These are phyloP conservation scores for Leucosporidium creatinivorum DNA, from an alignment of 768 basidiomycete species.

Conservation along the genomic window DNA sequence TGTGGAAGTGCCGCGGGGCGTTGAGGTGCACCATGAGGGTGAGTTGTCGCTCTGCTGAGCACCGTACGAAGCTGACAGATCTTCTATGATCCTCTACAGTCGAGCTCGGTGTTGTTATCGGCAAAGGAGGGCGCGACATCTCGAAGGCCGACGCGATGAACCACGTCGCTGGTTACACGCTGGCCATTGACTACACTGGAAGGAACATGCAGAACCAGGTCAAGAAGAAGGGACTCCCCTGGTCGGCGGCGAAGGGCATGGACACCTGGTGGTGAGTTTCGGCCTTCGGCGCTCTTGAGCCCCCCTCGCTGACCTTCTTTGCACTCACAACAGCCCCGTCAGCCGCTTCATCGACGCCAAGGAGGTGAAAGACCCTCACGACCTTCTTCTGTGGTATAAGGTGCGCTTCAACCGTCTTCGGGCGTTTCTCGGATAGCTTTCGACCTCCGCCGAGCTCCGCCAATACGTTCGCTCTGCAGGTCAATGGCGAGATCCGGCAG, in stretches of 20 bases:
- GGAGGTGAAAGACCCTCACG: constrained; percentile 60
- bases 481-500: constrained; percentile 78
- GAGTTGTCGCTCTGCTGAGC: constrained; percentile 5
- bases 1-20: constrained; percentile 76
- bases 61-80: neutral
- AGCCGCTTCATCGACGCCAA: constrained; percentile 77
- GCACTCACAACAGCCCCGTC: constrained; percentile 11
- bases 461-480: constrained; percentile 45
- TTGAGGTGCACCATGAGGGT: constrained; percentile 90
- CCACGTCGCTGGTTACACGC: constrained; percentile 68
- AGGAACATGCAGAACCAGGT: constrained; percentile 89
- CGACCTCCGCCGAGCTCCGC: neutral
- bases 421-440: neutral
- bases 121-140: constrained; percentile 77
- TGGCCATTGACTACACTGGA: constrained; percentile 94
- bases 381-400: constrained; percentile 69
- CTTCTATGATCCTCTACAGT: constrained; percentile 48
- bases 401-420: constrained; percentile 41
- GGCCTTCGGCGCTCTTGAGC: neutral
- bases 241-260: constrained; percentile 94
- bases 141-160: constrained; percentile 60
- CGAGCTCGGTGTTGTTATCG: constrained; percentile 94
- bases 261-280: constrained; percentile 77
- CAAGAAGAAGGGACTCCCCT: constrained; percentile 89
- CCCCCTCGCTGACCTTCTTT: neutral